A percentile compares a stretch with the other conserved stretches of the same genome.
phyloP scores from a whole-genome alignment of 2,329 filamentous ascomycete genomes.

The Verticillium klebahnii region DNA sequence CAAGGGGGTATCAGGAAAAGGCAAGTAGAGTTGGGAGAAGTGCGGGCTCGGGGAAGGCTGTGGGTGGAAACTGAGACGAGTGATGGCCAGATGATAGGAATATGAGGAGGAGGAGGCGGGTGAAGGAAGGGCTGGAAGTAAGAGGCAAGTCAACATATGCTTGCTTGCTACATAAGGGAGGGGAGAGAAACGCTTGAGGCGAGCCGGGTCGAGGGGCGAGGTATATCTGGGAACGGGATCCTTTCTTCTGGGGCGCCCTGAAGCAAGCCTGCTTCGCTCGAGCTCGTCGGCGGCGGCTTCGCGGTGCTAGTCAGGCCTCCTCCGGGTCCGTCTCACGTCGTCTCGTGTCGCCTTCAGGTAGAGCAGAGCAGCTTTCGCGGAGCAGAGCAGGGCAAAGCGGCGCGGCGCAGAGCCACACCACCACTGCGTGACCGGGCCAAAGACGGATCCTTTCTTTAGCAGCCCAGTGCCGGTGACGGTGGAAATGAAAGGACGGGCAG shows the following conservation, averaged over 20 bases:
- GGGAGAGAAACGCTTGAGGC: not conserved
- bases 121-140: not conserved
- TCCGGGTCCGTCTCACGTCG: not conserved
- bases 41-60: no score
- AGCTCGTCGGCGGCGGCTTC: not conserved
- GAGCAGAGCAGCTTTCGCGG: not conserved
- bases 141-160: not conserved
- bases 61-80: no score
- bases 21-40: no score
- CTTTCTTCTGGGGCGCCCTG: not conserved
- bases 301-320: not conserved
- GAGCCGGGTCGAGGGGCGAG: not conserved
- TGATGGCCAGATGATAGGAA: not conserved
- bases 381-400: not conserved
- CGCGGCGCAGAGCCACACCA: not conserved
- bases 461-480: not conserved
- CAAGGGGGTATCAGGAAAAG: not conserved
- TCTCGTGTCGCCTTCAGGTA: not conserved
- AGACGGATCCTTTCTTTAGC: not conserved
- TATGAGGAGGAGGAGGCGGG: not conserved
- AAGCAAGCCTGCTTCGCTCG: not conserved
- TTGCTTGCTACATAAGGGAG: not conserved
- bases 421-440: not conserved
- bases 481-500: conserved; percentile 2
- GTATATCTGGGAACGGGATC: not conserved